Base-by-base conservation (phyloP, 441 rosid species). In the Syzygium syzygioides region DNA sequence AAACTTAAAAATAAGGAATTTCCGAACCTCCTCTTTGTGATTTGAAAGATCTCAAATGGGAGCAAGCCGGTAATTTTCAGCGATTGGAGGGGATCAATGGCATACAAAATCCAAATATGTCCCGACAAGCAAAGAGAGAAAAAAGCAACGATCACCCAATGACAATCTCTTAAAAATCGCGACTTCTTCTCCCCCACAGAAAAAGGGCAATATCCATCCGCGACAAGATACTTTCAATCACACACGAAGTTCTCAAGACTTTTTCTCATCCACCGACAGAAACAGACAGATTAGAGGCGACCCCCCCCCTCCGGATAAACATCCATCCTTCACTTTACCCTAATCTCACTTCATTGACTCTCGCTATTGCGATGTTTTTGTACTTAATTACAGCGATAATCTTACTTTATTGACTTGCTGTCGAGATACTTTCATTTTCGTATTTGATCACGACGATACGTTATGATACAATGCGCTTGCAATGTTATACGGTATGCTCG, bases 1-100 rank as follows among this genome's bases (percentile, higher is more conserved):
- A 56, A 23, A 56, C 12, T 57, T 18, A 8, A 34, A 34, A 68
- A 68, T 5, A 32, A 14, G 25, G 14, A 18, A 9, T 68, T 68
- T 68, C 1, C 0, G 14, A 68, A 32, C 45, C 1, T 1, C 2
- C 34, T 34, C 26, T 0, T 12, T 18, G 48, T 18, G 79, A 68
- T 68, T 66, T 32, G 5, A 3, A 18, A 9, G 26, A 18, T 18
- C 41, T 7, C 37, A 10, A 19, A 18, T 6, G 83, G 52, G 83
- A 41, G 10, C 1, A 12, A 6, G 83, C 52, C 5, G 52, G 83
- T 25, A 41, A 41, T 41, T 23, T 23, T 12, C 0, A 37, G 83
- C 23, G 52, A 23, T 6, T 5, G 52, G n/a, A 76, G 83, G 83
- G 9, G 52, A 52, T 1, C 52, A 7, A 26, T 37, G 50, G 83